Evolutionary conservation across 139 green algal species (phyloP), one percentile per base, ranked within the genome.

Genomic region (Spirogloea muscicola): DNA sequence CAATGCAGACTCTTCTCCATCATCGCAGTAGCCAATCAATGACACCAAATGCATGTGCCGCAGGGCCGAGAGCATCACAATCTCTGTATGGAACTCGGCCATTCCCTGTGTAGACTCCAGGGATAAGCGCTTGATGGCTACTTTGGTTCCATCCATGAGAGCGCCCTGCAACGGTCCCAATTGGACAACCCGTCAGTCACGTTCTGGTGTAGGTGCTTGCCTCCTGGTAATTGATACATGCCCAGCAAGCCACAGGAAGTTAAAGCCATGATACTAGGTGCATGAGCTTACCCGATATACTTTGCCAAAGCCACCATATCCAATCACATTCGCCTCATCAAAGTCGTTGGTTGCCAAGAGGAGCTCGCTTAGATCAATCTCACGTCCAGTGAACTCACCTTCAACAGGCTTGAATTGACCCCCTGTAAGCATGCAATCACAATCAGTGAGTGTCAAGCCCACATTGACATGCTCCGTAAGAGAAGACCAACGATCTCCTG

Each of bases 231-330:
- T 39, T 43, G 21, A 18, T 42, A 10, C 2, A 39, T 49, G 25
- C 38, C 59, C 34, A n/a, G 31, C 34, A 51, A 51, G 34, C 38
- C 34, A 21, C 59, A n/a, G n/a, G n/a, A n/a, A n/a, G 59, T 39
- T 68, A 51, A 21, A 68, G 38, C 21, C 38, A 37, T 39, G 38
- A 68, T 18, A 31, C 3, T 39, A n/a, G 21, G 59, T 31, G 38
- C 33, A n/a, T 42, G 25, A 25, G 59, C 59, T 31, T n/a, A n/a
- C n/a, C n/a, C n/a, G 25, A 42, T 46, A 76, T 34, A 76, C 67
- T 16, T 41, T 61, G 3, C 67, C 67, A 25, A 76, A 76, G 29
- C 67, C 67, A 3, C 67, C 67, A 1, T 41, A 62, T 13, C 46
- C 67, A 7, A 76, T 76, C 1, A 52, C 31, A 31, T 69, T 43